Evolutionary conservation across 2,329 filamentous ascomycete species (phyloP).

Genomic region (Pseudopyricularia cyperi): DNA sequence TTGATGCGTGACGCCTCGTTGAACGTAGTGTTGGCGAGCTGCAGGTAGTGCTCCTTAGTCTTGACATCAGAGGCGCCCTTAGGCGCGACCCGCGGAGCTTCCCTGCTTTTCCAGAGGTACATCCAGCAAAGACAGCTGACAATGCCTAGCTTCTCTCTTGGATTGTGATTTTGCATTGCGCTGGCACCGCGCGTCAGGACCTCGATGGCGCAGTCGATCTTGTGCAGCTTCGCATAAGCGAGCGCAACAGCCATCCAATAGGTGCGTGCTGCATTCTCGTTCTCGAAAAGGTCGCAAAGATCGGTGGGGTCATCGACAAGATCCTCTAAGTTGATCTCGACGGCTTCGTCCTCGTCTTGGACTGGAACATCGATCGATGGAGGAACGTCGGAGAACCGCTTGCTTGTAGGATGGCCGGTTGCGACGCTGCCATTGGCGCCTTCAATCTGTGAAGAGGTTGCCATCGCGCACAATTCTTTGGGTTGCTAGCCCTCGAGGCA

Average conservation of each 20-base stretch:
- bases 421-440: conserved; percentile 26
- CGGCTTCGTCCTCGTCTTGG: conserved; percentile 57
- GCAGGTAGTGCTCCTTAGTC: conserved; percentile 88
- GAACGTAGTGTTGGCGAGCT: conserved; percentile 76
- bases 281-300: conserved; percentile 87
- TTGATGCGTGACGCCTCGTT: conserved; percentile 95
- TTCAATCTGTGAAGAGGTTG: conserved; percentile 27
- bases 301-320: conserved; percentile 90
- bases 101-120: conserved; percentile 77
- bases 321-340: conserved; percentile 87
- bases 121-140: conserved; percentile 82
- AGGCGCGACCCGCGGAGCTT: conserved; percentile 51
- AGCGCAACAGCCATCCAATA: conserved; percentile 98
- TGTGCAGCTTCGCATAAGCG: conserved; percentile 91
- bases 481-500: conserved; percentile 7
- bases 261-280: conserved; percentile 77
- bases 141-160: conserved; percentile 75
- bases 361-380: conserved; percentile 54
- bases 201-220: conserved; percentile 72
- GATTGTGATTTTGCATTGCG: conserved; percentile 55
- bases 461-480: conserved; percentile 18
- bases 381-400: conserved; percentile 52
- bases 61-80: conserved; percentile 63
- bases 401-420: conserved; percentile 27
- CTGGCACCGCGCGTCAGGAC: conserved; percentile 61